Percentiles rank a stretch among this genome's conserved stretches.
Evolutionary conservation across 345 rosid genomes (phyloP).

Genomic region (Linum trigynum): DNA sequence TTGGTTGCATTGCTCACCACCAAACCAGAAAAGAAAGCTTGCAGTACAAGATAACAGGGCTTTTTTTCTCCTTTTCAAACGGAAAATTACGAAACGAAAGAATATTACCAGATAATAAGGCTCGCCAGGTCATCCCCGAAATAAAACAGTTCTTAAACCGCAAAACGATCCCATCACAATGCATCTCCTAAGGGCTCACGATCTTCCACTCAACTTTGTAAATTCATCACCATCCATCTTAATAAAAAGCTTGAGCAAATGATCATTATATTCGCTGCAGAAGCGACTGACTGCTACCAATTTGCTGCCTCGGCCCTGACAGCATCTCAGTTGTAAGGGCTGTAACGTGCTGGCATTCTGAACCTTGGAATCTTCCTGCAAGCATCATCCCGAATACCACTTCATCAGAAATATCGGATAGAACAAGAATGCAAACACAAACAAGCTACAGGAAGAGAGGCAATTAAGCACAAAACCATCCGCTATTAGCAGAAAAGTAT

Average conservation of each 20-base stretch:
- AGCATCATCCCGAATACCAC: not conserved
- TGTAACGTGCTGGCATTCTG: conserved; percentile 57
- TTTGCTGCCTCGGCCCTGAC: not conserved
- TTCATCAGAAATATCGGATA: not conserved
- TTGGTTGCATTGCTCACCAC: no score
- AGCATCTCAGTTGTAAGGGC: conserved; percentile 42
- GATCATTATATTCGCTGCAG: no score
- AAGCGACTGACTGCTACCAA: not conserved
- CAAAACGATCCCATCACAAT: no score
- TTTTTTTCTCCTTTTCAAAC: no score
- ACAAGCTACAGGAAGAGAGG: not conserved
- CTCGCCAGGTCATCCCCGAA: no score
- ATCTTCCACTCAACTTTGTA: not conserved
- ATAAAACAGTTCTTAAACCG: no score
- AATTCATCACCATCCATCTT: not conserved
- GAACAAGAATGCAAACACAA: not conserved
- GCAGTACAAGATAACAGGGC: no score
- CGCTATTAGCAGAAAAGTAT: not conserved
- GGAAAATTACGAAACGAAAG: no score
- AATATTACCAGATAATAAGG: no score
- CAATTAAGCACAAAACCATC: not conserved
- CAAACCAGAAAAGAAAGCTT: no score
- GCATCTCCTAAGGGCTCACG: no score
- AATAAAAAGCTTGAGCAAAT: no score
- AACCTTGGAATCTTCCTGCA: conserved; percentile 57